These are phyloP conservation scores for Helotiales sp. DNA, from an alignment of 2,329 filamentous ascomycete species.

Conservation along the genomic window DNA sequence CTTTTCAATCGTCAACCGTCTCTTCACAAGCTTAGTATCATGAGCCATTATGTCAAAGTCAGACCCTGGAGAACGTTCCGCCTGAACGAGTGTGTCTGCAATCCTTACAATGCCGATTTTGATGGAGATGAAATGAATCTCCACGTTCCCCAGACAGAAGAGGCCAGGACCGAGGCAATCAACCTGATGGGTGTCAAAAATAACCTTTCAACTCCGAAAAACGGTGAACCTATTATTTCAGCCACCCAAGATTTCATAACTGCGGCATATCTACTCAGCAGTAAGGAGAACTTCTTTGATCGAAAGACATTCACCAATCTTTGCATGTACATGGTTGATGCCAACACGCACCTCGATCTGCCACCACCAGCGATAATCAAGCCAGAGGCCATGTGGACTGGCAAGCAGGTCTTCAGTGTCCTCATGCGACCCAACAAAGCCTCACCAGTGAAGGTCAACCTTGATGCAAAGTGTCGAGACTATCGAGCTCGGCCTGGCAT, in stretches of 20 bases:
- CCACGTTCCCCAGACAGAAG: slow-evolving; percentile 96
- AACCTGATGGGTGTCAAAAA: slow-evolving; percentile 98
- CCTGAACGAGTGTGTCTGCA: slow-evolving; percentile 96
- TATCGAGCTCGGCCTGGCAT: slow-evolving; percentile 63
- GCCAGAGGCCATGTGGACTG: slow-evolving; percentile 88
- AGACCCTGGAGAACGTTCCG: slow-evolving; percentile 95
- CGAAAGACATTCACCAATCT: slow-evolving; percentile 85
- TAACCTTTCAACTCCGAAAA: slow-evolving; percentile 93
- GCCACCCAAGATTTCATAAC: slow-evolving; percentile 99
- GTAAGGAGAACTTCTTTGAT: slow-evolving; percentile 91
- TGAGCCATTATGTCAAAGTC: slow-evolving; percentile 91
- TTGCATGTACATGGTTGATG: slow-evolving; percentile 91
- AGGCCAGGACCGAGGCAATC: slow-evolving; percentile 91
- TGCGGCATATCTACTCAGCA: slow-evolving; percentile 85
- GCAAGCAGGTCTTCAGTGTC: slow-evolving; percentile 93
- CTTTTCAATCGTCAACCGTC: slow-evolving; percentile 98
- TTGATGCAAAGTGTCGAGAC: slow-evolving; percentile 88
- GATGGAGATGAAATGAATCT: slow-evolving; percentile 99
- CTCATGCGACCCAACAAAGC: slow-evolving; percentile 84
- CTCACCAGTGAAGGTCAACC: slow-evolving; percentile 82
- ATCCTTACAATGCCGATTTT: slow-evolving; percentile 98
- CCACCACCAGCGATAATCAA: slow-evolving; percentile 86
- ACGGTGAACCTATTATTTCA: slow-evolving; percentile 96
- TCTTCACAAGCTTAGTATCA: slow-evolving; percentile 97
- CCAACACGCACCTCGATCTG: slow-evolving; percentile 74